These are phyloP conservation scores for Cicer chorassanicum DNA, from an alignment of 306 rosid genomes.

Conservation along the genomic window DNA sequence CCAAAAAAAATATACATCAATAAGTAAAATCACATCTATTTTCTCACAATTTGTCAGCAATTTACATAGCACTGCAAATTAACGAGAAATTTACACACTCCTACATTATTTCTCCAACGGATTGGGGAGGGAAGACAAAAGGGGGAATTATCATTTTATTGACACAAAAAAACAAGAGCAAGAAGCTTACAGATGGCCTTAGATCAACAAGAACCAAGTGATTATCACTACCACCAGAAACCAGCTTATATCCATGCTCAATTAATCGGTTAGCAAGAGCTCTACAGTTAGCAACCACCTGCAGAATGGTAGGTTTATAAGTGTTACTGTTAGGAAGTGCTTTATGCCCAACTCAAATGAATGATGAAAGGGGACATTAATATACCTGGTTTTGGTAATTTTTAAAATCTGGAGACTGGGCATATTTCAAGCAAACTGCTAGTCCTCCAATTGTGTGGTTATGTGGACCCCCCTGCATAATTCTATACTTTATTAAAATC, in stretches of 20 bases:
- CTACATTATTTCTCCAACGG: conserved; percentile 11
- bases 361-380: conserved; percentile 25
- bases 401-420: conserved; percentile 76
- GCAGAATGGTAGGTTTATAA: conserved; percentile 31
- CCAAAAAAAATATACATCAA: conserved; percentile 21
- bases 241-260: conserved; percentile 77
- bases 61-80: conserved; percentile 12
- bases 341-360: conserved; percentile 6
- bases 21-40: conserved; percentile 27
- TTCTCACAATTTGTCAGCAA: background rate
- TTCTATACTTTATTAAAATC: conserved; percentile 21
- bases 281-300: conserved; percentile 90
- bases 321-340: conserved; percentile 34
- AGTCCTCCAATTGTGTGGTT: conserved; percentile 98
- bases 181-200: conserved; percentile 80
- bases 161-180: background rate
- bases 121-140: background rate
- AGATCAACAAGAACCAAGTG: conserved; percentile 93
- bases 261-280: conserved; percentile 76
- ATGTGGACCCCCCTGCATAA: conserved; percentile 95
- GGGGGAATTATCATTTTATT: background rate
- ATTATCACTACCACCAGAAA: conserved; percentile 96
- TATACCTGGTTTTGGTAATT: conserved; percentile 81
- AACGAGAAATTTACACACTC: conserved; percentile 25
- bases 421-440: conserved; percentile 84